These are phyloP conservation scores for Gremmenia infestans DNA, from an alignment of 2,329 filamentous ascomycete genomes.

Conservation along the genomic window DNA sequence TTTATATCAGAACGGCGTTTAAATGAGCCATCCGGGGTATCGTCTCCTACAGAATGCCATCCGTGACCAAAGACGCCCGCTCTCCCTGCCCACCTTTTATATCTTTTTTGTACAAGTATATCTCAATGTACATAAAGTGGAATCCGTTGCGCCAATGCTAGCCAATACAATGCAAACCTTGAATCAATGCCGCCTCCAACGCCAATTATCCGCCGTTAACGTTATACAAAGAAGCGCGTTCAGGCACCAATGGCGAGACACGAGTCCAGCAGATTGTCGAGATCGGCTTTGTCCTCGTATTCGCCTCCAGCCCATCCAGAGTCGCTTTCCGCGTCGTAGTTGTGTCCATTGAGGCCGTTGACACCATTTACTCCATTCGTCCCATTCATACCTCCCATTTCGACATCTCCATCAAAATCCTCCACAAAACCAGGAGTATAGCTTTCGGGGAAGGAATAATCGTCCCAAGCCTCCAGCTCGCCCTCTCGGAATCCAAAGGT, in stretches of 20 bases:
- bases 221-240: slow-evolving; percentile 2
- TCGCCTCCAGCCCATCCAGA: slow-evolving; percentile 60
- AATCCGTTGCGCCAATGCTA: slow-evolving; percentile 15
- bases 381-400: slow-evolving; percentile 32
- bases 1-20: not conserved
- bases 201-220: slow-evolving; percentile 12
- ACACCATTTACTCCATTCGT: slow-evolving; percentile 42
- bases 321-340: slow-evolving; percentile 50
- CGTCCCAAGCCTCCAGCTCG: slow-evolving; percentile 63
- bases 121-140: slow-evolving; percentile 11
- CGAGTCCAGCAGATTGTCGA: slow-evolving; percentile 48
- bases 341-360: slow-evolving; percentile 43
- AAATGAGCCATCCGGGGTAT: slow-evolving; percentile 21
- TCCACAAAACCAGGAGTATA: slow-evolving; percentile 29
- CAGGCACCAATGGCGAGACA: slow-evolving; percentile 30
- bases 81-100: slow-evolving; percentile 8
- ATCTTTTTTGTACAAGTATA: slow-evolving; percentile 18
- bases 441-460: slow-evolving; percentile 43
- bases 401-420: slow-evolving; percentile 33
- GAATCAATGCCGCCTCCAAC: slow-evolving; percentile 16
- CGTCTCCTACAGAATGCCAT: slow-evolving; percentile 21
- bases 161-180: slow-evolving; percentile 18
- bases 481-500: slow-evolving; percentile 69
- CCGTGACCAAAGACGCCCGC: slow-evolving; percentile 17
- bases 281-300: slow-evolving; percentile 43